Evolutionary conservation across 371 early-diverging fungal genomes (phyloP), one percentile per base, ranked within the genome.

Genomic region (Saksenaea vasiformis): DNA sequence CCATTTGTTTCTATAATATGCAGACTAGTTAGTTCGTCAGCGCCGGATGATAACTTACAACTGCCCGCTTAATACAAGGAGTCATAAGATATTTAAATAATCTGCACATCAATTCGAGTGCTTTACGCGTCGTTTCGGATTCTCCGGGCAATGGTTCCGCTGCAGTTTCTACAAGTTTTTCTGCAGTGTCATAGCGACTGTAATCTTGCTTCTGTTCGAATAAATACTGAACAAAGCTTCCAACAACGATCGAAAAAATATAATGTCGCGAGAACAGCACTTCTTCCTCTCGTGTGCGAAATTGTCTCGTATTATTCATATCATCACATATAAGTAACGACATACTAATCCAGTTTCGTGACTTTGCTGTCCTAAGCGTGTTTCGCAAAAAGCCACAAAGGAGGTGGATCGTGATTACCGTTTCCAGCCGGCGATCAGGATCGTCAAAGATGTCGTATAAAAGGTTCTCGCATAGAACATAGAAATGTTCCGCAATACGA

Each of bases 401-500:
- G 14, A 61, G 17, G 14, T 61, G 53, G 26, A 54, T 54, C 7
- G 54, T 35, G 17, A 38, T 24, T 1, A 61, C 35, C 2, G 54
- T 37, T 13, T 61, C 62, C 4, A 61, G 5, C 13, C 54, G 54
- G n/a, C 26, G 62, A 10, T 61, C 17, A 1, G 62, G 62, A 34
- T 61, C 62, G 24, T 61, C 62, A n/a, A 61, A 54, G 35, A 54
- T 38, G 9, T 61, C 62, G 37, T 37, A 26, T 5, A 61, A 9
- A 14, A 7, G 54, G n/a, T 54, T 26, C n/a, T 54, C 54, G 9
- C 37, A 27, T 4, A 54, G 26, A 11, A 36, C 11, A 26, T 53
- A 61, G 24, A 61, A 61, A 13, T 61, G 34, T 31, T 61, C 62
- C 14, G 54, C 54, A n/a, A 61, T 35, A 9, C 38, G 19, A 35